Percentiles rank a stretch among this genome's conserved stretches.
Conservation (phyloP, 805 yeast species). For the Saturnispora silvae region DNA sequence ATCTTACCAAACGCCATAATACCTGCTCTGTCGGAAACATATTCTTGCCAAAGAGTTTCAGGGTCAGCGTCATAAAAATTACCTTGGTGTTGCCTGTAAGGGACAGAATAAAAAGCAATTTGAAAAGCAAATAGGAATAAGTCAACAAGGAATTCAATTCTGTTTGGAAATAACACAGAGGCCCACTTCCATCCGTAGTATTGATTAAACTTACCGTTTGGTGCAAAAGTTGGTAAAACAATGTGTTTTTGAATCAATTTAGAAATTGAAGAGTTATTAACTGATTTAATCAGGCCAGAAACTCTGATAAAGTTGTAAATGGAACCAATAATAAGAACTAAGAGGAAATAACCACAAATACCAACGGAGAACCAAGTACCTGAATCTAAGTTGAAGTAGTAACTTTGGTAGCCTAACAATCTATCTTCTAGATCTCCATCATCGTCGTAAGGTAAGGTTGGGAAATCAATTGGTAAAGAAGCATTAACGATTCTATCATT, state of each 20-base stretch:
- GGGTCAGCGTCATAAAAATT: constrained; percentile 21
- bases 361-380: constrained; percentile 27
- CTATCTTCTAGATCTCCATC: neutral
- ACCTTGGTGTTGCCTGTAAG: constrained; percentile 11
- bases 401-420: constrained; percentile 12
- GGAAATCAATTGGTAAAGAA: neutral
- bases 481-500: neutral
- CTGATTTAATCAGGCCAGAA: constrained; percentile 22
- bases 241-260: constrained; percentile 28
- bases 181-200: constrained; percentile 14
- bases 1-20: constrained; percentile 29
- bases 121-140: constrained; percentile 20
- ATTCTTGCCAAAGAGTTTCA: constrained; percentile 25
- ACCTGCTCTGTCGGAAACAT: constrained; percentile 29
- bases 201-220: constrained; percentile 16
- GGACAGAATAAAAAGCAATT: constrained; percentile 16
- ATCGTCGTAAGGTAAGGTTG: constrained; percentile 2
- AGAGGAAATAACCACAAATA: constrained; percentile 31
- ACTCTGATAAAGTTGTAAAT: constrained; percentile 25
- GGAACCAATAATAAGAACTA: constrained; percentile 29
- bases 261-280: constrained; percentile 12
- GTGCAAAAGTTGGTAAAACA: constrained; percentile 30
- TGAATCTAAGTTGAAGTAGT: constrained; percentile 20
- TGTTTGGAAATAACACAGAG: constrained; percentile 22
- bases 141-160: constrained; percentile 24